Conservation (phyloP, 1,139 yeast genomes). For the Taphrina pruni region DNA sequence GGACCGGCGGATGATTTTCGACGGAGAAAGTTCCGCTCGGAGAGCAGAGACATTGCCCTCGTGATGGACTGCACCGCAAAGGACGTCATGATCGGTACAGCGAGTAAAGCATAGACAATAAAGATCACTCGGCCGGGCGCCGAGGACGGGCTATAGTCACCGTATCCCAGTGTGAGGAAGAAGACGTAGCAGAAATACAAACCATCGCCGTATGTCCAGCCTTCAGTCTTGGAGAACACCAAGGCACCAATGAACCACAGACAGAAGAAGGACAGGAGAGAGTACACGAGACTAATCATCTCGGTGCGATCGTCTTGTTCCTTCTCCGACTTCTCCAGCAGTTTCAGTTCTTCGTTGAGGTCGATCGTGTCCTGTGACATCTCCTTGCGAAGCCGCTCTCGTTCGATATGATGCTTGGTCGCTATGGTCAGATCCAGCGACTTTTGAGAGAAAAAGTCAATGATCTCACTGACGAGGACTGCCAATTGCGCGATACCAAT, state of each 20-base stretch:
- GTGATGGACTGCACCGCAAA: slow-evolving; percentile 38
- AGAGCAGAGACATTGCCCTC: slow-evolving; percentile 17
- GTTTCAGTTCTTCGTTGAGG: slow-evolving; percentile 13
- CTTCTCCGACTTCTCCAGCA: slow-evolving; percentile 21
- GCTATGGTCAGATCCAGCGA: slow-evolving; percentile 1
- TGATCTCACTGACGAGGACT: slow-evolving; percentile 18
- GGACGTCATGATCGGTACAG: slow-evolving; percentile 81
- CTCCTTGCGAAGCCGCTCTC: slow-evolving; percentile 13
- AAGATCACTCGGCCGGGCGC: slow-evolving; percentile 75
- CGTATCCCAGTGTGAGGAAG: slow-evolving; percentile 82
- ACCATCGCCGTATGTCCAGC: slow-evolving; percentile 71
- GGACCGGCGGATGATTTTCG: neutral
- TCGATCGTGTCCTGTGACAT: slow-evolving; percentile 10
- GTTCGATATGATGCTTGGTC: slow-evolving; percentile 14
- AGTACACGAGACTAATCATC: slow-evolving; percentile 18
- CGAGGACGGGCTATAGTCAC: slow-evolving; percentile 69
- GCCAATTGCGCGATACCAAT: slow-evolving; percentile 41
- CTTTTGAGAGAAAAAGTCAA: slow-evolving; percentile 21
- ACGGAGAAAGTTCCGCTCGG: slow-evolving; percentile 12
- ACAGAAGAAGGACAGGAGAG: slow-evolving; percentile 56
- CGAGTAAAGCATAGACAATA: slow-evolving; percentile 76
- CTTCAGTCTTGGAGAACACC: slow-evolving; percentile 63
- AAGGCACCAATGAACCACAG: slow-evolving; percentile 78
- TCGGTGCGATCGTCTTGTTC: slow-evolving; percentile 22
- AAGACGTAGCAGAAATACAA: slow-evolving; percentile 77